These are phyloP conservation scores for Pestalotiopsis fici DNA, from an alignment of 2,329 filamentous ascomycete species.

Conservation along the genomic window DNA sequence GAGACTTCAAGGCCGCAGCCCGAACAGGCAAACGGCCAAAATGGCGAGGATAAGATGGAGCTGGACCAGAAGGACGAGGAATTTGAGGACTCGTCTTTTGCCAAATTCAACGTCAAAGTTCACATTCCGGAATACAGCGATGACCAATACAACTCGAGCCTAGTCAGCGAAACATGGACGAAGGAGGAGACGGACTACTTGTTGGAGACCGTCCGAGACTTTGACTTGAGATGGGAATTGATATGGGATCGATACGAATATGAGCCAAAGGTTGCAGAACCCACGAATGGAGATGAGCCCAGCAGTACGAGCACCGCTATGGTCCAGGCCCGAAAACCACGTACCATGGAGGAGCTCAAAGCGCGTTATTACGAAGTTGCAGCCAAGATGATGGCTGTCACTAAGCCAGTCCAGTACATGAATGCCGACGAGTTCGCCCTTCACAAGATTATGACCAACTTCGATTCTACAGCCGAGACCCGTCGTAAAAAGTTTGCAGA, in stretches of 20 bases:
- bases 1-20: constrained; percentile 13
- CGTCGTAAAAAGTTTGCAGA: constrained; percentile 83
- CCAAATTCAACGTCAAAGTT: constrained; percentile 85
- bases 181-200: constrained; percentile 94
- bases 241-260: constrained; percentile 94
- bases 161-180: constrained; percentile 80
- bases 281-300: constrained; percentile 40
- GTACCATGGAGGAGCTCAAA: constrained; percentile 89
- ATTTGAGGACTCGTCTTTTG: constrained; percentile 66
- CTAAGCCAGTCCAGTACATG: constrained; percentile 85
- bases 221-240: constrained; percentile 85
- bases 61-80: constrained; percentile 36
- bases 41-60: constrained; percentile 34
- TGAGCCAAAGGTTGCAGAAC: constrained; percentile 38
- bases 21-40: constrained; percentile 19
- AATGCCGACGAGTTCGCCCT: constrained; percentile 78
- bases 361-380: constrained; percentile 86
- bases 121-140: constrained; percentile 81
- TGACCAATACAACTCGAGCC: constrained; percentile 77
- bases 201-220: constrained; percentile 72
- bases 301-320: constrained; percentile 54
- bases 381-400: constrained; percentile 76
- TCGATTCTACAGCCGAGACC: constrained; percentile 78
- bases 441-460: constrained; percentile 85
- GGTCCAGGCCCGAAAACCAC: constrained; percentile 51